A percentile compares a stretch with the other conserved stretches of the same genome.
phyloP scores from a whole-genome alignment of 2,329 filamentous ascomycete genomes.

The Paecilomyces variotii region DNA sequence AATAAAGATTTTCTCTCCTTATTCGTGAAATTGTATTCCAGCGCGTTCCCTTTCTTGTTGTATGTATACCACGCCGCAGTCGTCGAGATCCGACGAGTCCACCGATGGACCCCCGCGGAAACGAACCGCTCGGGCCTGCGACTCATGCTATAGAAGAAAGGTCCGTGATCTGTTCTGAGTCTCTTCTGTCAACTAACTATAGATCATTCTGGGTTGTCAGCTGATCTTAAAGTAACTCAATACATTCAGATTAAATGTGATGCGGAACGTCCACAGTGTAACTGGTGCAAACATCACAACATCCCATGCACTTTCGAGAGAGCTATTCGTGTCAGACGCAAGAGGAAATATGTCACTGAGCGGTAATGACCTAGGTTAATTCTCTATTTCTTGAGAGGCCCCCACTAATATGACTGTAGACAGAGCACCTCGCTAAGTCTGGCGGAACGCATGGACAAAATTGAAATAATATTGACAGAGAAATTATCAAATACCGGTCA shows the following conservation, averaged over 20 bases:
- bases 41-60: neutral
- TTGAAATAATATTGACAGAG: constrained; percentile 31
- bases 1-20: neutral
- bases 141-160: neutral
- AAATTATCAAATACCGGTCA: constrained; percentile 17
- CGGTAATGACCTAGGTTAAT: constrained; percentile 10
- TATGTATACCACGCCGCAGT: neutral
- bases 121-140: neutral
- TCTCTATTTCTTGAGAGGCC: constrained; percentile 1
- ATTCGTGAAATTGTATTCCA: neutral
- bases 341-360: constrained; percentile 13
- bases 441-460: constrained; percentile 32
- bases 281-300: constrained; percentile 45
- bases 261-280: constrained; percentile 35
- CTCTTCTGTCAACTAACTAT: neutral
- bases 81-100: neutral
- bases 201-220: neutral
- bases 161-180: neutral
- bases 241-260: constrained; percentile 44
- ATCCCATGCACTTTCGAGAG: constrained; percentile 41
- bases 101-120: neutral
- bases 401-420: constrained; percentile 5
- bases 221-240: neutral
- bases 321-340: constrained; percentile 20
- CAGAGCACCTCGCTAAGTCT: constrained; percentile 20